A percentile compares a stretch with the other conserved stretches of the same genome.
phyloP scores from a whole-genome alignment of 257 asterid species.

The Craterostigma plantagineum region DNA sequence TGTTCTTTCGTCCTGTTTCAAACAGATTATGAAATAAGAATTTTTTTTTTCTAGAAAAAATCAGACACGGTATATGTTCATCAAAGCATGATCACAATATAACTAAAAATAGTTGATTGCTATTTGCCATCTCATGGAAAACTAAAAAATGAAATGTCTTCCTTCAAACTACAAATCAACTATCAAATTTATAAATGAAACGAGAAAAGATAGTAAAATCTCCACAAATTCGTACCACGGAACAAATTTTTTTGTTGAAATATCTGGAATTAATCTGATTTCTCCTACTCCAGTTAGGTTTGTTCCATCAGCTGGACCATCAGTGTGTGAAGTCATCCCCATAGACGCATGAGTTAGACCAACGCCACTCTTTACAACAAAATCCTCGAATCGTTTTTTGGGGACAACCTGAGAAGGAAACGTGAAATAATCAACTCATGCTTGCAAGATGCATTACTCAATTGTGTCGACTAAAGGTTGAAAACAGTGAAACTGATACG shows the following conservation, averaged over 20 bases:
- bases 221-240: slow-evolving; percentile 42
- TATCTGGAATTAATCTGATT: slow-evolving; percentile 72
- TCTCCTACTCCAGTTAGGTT: slow-evolving; percentile 73
- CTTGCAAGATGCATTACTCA: not conserved
- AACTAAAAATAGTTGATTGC: no score
- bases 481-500: not conserved
- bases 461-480: no score
- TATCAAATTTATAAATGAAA: no score
- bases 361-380: slow-evolving; percentile 53
- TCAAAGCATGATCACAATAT: no score
- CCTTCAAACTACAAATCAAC: no score
- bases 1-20: slow-evolving; percentile 66
- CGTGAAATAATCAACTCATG: not conserved
- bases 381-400: slow-evolving; percentile 34
- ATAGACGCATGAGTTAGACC: slow-evolving; percentile 65
- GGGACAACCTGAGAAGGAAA: slow-evolving; percentile 52
- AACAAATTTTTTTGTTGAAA: slow-evolving; percentile 41
- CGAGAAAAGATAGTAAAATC: not conserved
- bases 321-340: slow-evolving; percentile 62
- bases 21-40: not conserved
- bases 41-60: not conserved
- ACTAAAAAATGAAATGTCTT: no score
- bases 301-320: slow-evolving; percentile 70
- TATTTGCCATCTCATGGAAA: no score
- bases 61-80: not conserved